These are phyloP conservation scores for Protomyces pachydermus DNA, from an alignment of 1,139 yeast genomes.

Conservation along the genomic window DNA sequence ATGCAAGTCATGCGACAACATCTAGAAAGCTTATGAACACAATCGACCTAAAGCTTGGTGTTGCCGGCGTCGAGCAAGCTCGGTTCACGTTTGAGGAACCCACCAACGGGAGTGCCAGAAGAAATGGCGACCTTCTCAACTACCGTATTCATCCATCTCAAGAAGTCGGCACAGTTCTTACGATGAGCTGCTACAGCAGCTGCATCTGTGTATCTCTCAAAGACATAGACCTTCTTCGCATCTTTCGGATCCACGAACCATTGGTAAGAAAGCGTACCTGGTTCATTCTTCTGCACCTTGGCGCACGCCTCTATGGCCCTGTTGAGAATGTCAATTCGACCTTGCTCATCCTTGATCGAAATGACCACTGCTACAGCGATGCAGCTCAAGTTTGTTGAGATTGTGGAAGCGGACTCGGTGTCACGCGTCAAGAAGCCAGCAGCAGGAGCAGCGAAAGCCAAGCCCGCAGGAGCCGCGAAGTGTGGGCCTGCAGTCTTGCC, in stretches of 20 bases:
- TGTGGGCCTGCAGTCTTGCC: conserved; percentile 11
- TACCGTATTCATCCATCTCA: conserved; percentile 1
- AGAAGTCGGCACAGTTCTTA: neutral
- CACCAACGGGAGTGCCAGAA: conserved; percentile 13
- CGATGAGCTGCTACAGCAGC: conserved; percentile 7
- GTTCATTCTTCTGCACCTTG: conserved; percentile 11
- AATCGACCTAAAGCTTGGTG: conserved; percentile 15
- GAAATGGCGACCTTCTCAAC: conserved; percentile 8
- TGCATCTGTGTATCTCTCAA: conserved; percentile 13
- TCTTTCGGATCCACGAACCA: conserved; percentile 21
- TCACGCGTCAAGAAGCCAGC: conserved; percentile 12
- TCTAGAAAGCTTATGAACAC: conserved; percentile 39
- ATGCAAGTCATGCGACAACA: conserved; percentile 63
- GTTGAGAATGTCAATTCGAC: conserved; percentile 8
- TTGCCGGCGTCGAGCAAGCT: conserved; percentile 8
- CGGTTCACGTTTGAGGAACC: conserved; percentile 7
- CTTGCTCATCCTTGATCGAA: conserved; percentile 1
- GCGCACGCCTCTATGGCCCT: neutral
- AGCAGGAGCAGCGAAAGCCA: conserved; percentile 12
- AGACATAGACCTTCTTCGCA: conserved; percentile 11
- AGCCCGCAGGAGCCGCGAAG: conserved; percentile 1
- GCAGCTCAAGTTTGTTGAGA: neutral
- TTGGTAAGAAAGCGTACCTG: conserved; percentile 14
- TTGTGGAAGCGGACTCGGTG: conserved; percentile 13
- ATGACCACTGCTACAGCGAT: conserved; percentile 10